Percentiles rank a stretch among this genome's conserved stretches.
Evolutionary conservation across 306 rosid species (phyloP).

Genomic region (Neltuma alba): DNA sequence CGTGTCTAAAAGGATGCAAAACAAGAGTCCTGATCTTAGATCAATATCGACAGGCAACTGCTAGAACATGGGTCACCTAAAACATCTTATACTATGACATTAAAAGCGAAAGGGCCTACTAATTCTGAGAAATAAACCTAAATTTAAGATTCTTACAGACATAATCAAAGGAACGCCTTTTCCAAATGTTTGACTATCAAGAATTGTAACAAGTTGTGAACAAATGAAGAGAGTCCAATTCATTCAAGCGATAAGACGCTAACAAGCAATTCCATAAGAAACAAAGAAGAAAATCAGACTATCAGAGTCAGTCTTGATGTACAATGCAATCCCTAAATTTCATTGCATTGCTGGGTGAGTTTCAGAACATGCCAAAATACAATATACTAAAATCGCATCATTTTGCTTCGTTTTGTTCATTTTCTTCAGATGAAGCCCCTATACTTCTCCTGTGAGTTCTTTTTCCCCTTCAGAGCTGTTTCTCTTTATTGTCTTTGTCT

Average conservation of each 20-base stretch:
- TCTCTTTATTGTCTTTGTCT: neutral
- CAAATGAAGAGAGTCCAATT: neutral
- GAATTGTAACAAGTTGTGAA: neutral
- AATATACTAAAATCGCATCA: neutral
- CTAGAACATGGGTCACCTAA: neutral
- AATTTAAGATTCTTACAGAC: neutral
- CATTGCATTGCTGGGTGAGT: neutral
- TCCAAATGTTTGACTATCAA: neutral
- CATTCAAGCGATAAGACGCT: neutral
- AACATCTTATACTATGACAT: neutral
- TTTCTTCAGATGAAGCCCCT: neutral
- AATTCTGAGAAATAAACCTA: neutral
- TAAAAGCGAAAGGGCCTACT: neutral
- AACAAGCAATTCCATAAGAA: neutral
- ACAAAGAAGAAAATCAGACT: neutral
- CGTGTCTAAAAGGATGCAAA: neutral
- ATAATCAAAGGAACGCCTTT: neutral
- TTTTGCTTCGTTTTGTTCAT: neutral
- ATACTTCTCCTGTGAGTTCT: neutral
- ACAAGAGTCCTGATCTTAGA: constrained; percentile 1
- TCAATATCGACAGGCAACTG: neutral
- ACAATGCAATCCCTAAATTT: constrained; percentile 10
- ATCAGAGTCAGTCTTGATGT: constrained; percentile 2
- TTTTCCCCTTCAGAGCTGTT: neutral
- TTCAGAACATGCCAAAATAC: neutral